phyloP scores from a whole-genome alignment of 2,329 filamentous ascomycete species.

The Paramyrothecium roridum region DNA sequence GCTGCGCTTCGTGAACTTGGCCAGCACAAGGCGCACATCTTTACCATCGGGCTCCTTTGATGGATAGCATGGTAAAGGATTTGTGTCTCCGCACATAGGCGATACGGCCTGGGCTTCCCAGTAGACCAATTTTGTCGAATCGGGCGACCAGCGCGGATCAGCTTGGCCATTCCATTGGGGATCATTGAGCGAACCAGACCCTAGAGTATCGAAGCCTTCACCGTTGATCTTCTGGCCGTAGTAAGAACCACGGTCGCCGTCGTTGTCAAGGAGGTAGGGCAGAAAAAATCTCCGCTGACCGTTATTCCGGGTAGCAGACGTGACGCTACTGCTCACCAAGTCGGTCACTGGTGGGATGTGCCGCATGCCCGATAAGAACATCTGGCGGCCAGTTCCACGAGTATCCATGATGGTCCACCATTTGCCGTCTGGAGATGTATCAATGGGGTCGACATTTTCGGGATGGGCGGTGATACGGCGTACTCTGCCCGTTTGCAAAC shows the following conservation, averaged over 20 bases:
- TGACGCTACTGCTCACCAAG: slow-evolving; percentile 24
- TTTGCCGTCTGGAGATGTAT: slow-evolving; percentile 36
- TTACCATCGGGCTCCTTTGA: slow-evolving; percentile 35
- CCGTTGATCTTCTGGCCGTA: slow-evolving; percentile 40
- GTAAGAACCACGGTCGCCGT: slow-evolving; percentile 42
- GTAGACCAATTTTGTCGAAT: slow-evolving; percentile 39
- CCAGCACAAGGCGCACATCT: slow-evolving; percentile 37
- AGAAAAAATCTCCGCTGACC: slow-evolving; percentile 41
- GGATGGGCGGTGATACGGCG: slow-evolving; percentile 39
- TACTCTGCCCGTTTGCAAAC: slow-evolving; percentile 34
- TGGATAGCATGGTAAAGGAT: slow-evolving; percentile 35
- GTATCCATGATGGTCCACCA: slow-evolving; percentile 42
- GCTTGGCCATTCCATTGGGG: slow-evolving; percentile 45
- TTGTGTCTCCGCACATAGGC: slow-evolving; percentile 39
- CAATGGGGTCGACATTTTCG: slow-evolving; percentile 39
- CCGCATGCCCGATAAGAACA: slow-evolving; percentile 37
- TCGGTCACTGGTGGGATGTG: slow-evolving; percentile 39
- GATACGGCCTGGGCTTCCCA: slow-evolving; percentile 33
- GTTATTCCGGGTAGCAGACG: slow-evolving; percentile 42
- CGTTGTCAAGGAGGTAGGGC: slow-evolving; percentile 36
- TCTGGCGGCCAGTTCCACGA: slow-evolving; percentile 34
- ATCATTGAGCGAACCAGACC: slow-evolving; percentile 32
- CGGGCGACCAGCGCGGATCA: slow-evolving; percentile 37
- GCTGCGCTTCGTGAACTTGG: slow-evolving; percentile 27
- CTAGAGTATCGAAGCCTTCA: slow-evolving; percentile 25